A percentile compares a stretch with the other conserved stretches of the same genome.
phyloP scores from a whole-genome alignment of 2,329 filamentous ascomycete species.

The Fusarium pseudograminearum region DNA sequence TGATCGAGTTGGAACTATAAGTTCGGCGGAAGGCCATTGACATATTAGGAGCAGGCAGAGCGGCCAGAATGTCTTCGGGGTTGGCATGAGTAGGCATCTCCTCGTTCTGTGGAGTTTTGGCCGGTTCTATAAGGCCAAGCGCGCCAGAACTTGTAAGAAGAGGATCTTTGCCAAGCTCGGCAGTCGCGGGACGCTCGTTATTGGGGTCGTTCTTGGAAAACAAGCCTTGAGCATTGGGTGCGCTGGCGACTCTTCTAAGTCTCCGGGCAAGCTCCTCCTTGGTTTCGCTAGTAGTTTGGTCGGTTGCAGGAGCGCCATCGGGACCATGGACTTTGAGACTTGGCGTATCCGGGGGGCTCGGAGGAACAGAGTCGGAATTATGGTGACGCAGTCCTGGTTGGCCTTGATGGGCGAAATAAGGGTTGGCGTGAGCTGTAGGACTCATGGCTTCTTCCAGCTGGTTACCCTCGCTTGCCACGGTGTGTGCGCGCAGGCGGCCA shows the following conservation, averaged over 20 bases:
- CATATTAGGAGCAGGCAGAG: constrained; percentile 74
- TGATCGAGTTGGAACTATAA: constrained; percentile 99
- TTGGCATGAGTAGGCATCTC: constrained; percentile 55
- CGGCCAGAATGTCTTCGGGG: constrained; percentile 65
- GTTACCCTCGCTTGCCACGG: constrained; percentile 93
- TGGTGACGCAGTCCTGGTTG: constrained; percentile 93
- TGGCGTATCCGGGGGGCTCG: constrained; percentile 91
- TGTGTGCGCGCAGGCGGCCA: constrained; percentile 87
- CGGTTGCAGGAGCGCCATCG: constrained; percentile 68
- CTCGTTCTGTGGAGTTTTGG: constrained; percentile 40
- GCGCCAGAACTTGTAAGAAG: constrained; percentile 64
- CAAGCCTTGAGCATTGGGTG: constrained; percentile 94
- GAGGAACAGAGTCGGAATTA: constrained; percentile 92
- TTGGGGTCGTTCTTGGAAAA: constrained; percentile 71
- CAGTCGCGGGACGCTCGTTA: constrained; percentile 81
- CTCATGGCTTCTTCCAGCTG: constrained; percentile 88
- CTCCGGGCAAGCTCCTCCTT: constrained; percentile 96
- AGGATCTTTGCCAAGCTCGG: constrained; percentile 87
- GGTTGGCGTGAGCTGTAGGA: constrained; percentile 93
- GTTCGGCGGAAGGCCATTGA: constrained; percentile 88
- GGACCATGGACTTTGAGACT: constrained; percentile 78
- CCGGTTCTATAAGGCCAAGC: constrained; percentile 53
- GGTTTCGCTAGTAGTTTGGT: constrained; percentile 79
- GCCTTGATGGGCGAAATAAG: constrained; percentile 97
- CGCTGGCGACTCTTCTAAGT: constrained; percentile 91